Evolutionary conservation across 169 alveolate species (phyloP).

Genomic region (Plasmodium vivax): DNA sequence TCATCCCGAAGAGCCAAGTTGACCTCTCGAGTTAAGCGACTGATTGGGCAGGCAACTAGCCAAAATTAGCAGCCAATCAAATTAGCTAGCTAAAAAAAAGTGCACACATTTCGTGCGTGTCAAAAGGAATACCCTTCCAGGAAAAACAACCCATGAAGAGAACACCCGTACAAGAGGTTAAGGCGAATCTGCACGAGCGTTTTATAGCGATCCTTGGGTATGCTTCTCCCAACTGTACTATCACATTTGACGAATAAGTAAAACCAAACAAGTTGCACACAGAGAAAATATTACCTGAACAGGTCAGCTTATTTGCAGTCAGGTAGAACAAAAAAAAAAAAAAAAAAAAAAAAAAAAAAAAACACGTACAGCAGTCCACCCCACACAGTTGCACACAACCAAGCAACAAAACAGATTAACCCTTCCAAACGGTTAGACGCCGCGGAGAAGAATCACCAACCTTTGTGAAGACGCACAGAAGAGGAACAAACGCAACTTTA

Average conservation of each 20-base stretch:
- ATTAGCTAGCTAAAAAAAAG: background rate
- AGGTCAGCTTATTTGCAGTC: background rate
- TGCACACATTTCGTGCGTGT: background rate
- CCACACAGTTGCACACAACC: background rate
- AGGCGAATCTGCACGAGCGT: background rate
- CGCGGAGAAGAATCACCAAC: background rate
- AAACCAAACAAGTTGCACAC: background rate
- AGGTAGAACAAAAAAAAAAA: background rate
- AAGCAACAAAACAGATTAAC: background rate
- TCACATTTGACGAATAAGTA: background rate
- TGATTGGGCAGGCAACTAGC: background rate
- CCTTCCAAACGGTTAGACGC: background rate
- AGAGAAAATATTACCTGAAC: background rate
- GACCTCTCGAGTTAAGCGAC: background rate
- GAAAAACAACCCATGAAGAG: background rate
- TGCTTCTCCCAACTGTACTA: background rate
- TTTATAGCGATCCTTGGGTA: background rate
- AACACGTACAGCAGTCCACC: background rate
- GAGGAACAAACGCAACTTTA: background rate
- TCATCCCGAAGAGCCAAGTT: constrained; percentile 56
- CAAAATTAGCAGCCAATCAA: background rate
- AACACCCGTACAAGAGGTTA: background rate
- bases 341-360: background rate
- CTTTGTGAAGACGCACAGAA: background rate
- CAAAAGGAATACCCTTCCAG: background rate